Base-by-base conservation (phyloP, 495 filamentous ascomycete genomes). In the Trichocladium uniseriatum region DNA sequence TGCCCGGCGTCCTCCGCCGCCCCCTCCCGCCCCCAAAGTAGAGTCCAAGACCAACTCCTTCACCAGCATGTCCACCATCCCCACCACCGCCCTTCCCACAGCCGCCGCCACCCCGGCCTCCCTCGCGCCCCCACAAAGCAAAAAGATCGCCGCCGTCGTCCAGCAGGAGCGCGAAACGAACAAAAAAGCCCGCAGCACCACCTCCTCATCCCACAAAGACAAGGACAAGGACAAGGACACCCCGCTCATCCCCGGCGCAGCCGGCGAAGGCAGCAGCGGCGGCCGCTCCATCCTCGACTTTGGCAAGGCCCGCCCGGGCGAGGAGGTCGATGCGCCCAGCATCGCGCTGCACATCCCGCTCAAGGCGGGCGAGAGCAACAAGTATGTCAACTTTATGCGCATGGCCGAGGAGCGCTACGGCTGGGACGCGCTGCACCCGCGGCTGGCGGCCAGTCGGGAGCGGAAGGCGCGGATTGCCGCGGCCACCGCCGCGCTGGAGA, bases 361-460 rank as follows among this genome's bases (percentile, higher is more conserved):
- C 34, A 75, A 84, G 27, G 45, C 47, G 31, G 86, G 86, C 22
- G 81, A 84, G 53, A 79, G 75, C 14, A 92, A 95, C 61, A 86
- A 90, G 47, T 91, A 91, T 52, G 78, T 98, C 64, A 97, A 97
- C 63, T 96, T 97, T 58, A 89, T 91, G 52, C 87, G 87, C 40
- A 71, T 97, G 60, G 91, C 92, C 18, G 88, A 94, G 63, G 89
- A 94, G 44, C 82, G 80, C 48, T 97, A 97, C 64, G 92, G 92
- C 32, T 95, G 90, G 75, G 86, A 90, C 39, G 92, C 91, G 1
- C 70, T 97, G 38, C 89, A 98, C 60, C 92, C 92, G 15, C 81
- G 89, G 0, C 73, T 91, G 20, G 92, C 94, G 0, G 90, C 89
- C 15, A 87, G 87, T 52, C 84, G 86, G 41, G 76, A 77, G 42